Evolutionary conservation across 2,329 filamentous ascomycete species (phyloP).

Genomic region (Ambrosiella beaveri): DNA sequence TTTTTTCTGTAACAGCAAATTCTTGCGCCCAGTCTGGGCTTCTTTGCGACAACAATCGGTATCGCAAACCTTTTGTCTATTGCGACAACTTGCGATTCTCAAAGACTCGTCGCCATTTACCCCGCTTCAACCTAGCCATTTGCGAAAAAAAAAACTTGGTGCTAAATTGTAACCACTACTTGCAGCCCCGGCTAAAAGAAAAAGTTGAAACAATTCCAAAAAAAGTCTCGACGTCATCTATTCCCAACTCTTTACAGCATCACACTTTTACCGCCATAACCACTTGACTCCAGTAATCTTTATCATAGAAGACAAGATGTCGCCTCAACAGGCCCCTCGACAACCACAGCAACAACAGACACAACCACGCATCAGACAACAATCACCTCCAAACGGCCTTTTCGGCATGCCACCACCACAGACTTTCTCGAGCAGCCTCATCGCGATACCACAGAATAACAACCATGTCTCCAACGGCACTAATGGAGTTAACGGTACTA

Average conservation of each 20-base stretch:
- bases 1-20: neutral
- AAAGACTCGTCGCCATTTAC: neutral
- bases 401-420: neutral
- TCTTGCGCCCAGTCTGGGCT: slow-evolving; percentile 1
- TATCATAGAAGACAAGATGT: neutral
- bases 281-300: neutral
- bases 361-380: neutral
- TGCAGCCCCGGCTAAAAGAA: neutral
- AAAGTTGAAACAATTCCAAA: neutral
- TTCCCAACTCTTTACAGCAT: neutral
- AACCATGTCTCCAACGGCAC: neutral
- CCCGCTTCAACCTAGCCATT: neutral
- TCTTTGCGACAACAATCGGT: neutral
- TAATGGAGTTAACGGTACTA: neutral
- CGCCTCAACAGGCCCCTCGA: neutral
- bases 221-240: neutral
- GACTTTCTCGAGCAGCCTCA: neutral
- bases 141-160: neutral
- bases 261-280: neutral
- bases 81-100: neutral
- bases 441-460: neutral
- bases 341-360: neutral
- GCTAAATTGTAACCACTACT: too few relatives aligned
- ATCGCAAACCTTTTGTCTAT: neutral
- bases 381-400: neutral